A percentile compares a stretch with the other conserved stretches of the same genome.
Conservation (phyloP, 768 basidiomycete genomes). For the Gymnopilus dilepis region DNA sequence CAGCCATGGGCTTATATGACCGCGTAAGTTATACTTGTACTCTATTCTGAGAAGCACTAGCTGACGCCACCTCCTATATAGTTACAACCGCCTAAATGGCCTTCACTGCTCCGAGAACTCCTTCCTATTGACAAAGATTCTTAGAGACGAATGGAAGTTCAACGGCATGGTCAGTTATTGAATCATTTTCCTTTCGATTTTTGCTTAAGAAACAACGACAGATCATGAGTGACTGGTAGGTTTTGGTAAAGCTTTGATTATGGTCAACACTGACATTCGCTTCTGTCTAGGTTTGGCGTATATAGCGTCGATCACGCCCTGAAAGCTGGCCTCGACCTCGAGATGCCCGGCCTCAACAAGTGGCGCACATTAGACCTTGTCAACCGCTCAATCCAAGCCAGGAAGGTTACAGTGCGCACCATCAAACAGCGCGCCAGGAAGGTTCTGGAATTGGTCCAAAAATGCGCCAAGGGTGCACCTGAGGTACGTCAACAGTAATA, state of each 20-base stretch:
- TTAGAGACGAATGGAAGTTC: constrained; percentile 75
- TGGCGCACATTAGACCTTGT: constrained; percentile 77
- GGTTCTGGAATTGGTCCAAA: constrained; percentile 73
- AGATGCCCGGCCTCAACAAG: constrained; percentile 80
- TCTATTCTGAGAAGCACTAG: background rate
- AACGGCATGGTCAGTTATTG: constrained; percentile 59
- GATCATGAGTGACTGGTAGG: constrained; percentile 85
- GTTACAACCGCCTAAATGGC: constrained; percentile 81
- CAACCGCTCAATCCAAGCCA: constrained; percentile 59
- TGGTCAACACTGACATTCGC: background rate
- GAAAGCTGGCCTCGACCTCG: constrained; percentile 82
- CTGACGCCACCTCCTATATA: constrained; percentile 26
- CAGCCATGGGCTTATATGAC: constrained; percentile 77
- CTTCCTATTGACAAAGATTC: constrained; percentile 59
- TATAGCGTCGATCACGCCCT: constrained; percentile 68
- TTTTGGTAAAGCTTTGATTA: background rate
- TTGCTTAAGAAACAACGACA: constrained; percentile 20
- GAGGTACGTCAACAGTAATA: constrained; percentile 58
- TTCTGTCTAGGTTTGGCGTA: constrained; percentile 57
- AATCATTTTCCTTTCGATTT: background rate
- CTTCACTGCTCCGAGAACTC: constrained; percentile 71
- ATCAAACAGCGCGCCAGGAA: constrained; percentile 69
- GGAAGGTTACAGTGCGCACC: constrained; percentile 69
- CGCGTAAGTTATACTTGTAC: constrained; percentile 49
- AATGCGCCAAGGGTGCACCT: constrained; percentile 67